Conservation (phyloP, 345 rosid genomes). For the Aegle marmelos region DNA sequence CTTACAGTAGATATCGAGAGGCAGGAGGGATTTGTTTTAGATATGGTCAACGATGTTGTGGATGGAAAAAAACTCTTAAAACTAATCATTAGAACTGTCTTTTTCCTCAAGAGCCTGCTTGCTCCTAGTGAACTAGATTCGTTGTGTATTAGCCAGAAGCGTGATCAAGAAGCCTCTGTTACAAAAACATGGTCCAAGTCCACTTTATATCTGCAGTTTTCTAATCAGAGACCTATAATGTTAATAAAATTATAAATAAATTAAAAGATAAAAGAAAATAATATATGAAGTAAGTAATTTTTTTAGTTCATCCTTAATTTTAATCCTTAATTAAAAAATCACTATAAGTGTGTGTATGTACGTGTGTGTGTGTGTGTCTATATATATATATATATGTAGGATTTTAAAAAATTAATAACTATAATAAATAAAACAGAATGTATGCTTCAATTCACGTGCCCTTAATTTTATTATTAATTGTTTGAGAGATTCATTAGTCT, state of each 20-base stretch:
- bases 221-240: no score
- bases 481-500: background rate
- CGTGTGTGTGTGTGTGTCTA: no score
- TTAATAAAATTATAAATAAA: no score
- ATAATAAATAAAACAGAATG: background rate
- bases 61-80: background rate
- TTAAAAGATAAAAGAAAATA: no score
- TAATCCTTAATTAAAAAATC: no score
- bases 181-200: background rate
- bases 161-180: background rate
- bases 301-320: no score
- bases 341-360: no score
- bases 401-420: no score
- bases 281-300: no score
- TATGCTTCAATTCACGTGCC: constrained; percentile 2
- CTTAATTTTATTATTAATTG: background rate
- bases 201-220: no score
- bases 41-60: background rate
- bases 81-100: background rate
- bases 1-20: no score
- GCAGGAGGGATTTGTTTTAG: background rate
- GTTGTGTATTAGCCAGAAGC: background rate
- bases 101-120: background rate
- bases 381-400: no score
- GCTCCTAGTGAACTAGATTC: background rate